Conservation (phyloP, 2,329 filamentous ascomycete genomes). For the Dactylonectria estremocensis region DNA sequence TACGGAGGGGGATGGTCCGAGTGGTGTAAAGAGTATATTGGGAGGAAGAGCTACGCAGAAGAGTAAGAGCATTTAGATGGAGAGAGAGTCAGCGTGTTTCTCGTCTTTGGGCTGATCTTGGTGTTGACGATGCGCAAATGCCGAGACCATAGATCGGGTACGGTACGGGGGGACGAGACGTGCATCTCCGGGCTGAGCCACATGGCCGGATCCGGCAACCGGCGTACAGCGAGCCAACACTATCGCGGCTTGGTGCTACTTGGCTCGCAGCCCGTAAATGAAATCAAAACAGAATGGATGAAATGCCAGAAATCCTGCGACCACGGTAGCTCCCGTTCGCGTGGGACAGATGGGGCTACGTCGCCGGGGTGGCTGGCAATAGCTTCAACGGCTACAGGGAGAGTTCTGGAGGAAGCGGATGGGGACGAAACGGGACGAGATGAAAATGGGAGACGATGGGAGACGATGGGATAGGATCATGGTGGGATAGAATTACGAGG, state of each 20-base stretch:
- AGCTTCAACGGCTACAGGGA: neutral
- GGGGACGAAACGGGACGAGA: neutral
- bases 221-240: neutral
- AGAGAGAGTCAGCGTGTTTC: neutral
- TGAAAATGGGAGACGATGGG: neutral
- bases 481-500: neutral
- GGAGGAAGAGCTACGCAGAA: too few species aligned
- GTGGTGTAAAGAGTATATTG: neutral
- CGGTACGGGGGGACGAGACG: neutral
- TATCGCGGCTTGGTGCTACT: neutral
- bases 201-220: neutral
- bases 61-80: neutral
- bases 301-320: neutral
- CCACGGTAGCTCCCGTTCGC: slow-evolving; percentile 8
- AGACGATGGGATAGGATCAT: neutral
- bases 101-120: neutral
- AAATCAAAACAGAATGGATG: neutral
- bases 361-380: neutral
- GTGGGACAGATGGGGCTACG: slow-evolving; percentile 1
- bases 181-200: neutral
- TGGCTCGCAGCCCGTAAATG: neutral
- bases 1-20: slow-evolving; percentile 21
- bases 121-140: neutral
- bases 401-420: neutral
- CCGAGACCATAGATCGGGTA: neutral